Percentiles rank a stretch among this genome's conserved stretches.
These are phyloP conservation scores for Stephanocyclus meneghinianus DNA, from an alignment of 352 stramenopile species.

Conservation along the genomic window DNA sequence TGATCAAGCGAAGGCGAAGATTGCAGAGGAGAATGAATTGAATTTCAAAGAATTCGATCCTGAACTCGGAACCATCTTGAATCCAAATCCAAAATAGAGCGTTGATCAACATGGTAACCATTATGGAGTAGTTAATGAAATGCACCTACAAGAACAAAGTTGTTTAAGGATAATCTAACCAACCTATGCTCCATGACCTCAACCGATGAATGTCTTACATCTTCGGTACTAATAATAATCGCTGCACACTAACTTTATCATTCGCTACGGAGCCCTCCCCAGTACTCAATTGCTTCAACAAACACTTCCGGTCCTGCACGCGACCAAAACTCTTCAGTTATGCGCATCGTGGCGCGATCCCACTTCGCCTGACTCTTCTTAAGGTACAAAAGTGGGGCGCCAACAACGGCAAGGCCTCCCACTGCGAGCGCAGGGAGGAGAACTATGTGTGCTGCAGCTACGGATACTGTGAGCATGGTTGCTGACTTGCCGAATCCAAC, in stretches of 20 bases:
- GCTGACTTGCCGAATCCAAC: conserved; percentile 60
- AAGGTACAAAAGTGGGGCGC: conserved; percentile 59
- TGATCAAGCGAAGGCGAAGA: conserved; percentile 45
- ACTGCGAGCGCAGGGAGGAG: conserved; percentile 58
- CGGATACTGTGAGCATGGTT: conserved; percentile 52
- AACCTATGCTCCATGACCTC: not conserved
- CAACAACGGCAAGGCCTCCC: conserved; percentile 50
- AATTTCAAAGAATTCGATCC: conserved; percentile 81
- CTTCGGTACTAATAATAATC: not conserved
- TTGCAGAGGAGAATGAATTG: conserved; percentile 75
- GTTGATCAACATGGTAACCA: not conserved
- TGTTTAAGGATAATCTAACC: no score
- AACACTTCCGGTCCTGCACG: conserved; percentile 46
- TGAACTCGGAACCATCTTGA: conserved; percentile 70
- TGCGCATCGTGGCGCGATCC: conserved; percentile 50
- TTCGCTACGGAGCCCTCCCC: conserved; percentile 23
- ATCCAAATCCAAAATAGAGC: conserved; percentile 56
- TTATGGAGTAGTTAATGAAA: not conserved
- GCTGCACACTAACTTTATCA: conserved; percentile 7
- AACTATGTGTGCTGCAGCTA: conserved; percentile 57
- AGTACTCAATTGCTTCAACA: conserved; percentile 66
- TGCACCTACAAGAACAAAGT: no score
- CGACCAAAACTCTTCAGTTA: conserved; percentile 67
- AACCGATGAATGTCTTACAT: not conserved
- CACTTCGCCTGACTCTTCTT: conserved; percentile 61